Base-by-base conservation (phyloP, 345 rosid genomes). In the Lepidium aucheri region DNA sequence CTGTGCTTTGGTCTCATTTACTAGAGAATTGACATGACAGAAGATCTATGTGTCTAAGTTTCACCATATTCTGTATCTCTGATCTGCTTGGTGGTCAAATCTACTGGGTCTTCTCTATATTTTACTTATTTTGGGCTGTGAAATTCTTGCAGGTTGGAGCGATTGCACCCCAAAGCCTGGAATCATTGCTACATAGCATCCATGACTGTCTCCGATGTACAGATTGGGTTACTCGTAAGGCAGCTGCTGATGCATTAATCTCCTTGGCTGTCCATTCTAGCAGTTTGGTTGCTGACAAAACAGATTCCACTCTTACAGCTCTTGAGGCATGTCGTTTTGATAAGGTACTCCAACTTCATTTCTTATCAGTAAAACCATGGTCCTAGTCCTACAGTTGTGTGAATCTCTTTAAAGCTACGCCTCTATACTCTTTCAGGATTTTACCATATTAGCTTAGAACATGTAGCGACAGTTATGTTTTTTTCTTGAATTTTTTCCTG, bases 151-250 rank as follows among this genome's bases (percentile, higher is more conserved):
- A 94, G 97, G 93, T 83, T 61, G 97, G 91, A 67, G 92, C 96
- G 42, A 82, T 94, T 82, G 84, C 89, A 56, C 97, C 91, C 0
- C 97, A 83, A 62, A 86, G 89, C 60, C 53, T 94, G 77, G 95
- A 85, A 7, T 72, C 87, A 28, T 77, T 94, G 82, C 68, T 94
- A 67, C 87, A 90, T 65, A 80, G 84, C 74, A 88, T 90, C 63
- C 89, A 85, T 63, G 96, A 90, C 40, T 88, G 95, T 70, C 88
- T 94, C 47, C 82, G 84, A 52, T 86, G 85, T 83, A 68, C 96
- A 32, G 93, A 94, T 79, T 94, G 97, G 99, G 87, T 81, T 26
- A 86, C 96, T 32, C 95, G 97, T 17, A 94, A 94, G 65, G 96
- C 97, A 53, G 95, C 97, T 68, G 84, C 96, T 57, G 99, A 94